Conservation (phyloP, 108 stramenopile species). For the Cyclotella cryptica region DNA sequence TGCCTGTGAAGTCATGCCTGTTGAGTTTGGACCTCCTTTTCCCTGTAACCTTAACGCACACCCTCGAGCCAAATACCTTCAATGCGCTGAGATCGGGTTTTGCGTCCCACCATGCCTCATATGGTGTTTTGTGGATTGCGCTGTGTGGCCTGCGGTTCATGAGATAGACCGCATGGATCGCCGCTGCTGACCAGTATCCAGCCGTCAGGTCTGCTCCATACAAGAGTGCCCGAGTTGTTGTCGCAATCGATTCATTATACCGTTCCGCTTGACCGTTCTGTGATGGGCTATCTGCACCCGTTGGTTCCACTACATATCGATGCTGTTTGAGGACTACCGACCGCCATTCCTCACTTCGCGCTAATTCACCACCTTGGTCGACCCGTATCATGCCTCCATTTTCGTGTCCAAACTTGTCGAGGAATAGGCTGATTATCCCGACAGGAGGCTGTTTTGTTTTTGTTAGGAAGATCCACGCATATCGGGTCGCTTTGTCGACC, state of each 20-base stretch:
- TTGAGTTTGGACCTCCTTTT: no score
- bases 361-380: background rate
- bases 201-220: background rate
- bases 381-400: background rate
- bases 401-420: background rate
- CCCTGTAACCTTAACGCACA: no score
- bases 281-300: background rate
- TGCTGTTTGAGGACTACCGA: background rate
- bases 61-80: no score
- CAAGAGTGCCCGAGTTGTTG: background rate
- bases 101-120: no score
- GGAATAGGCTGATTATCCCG: background rate
- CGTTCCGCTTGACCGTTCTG: background rate
- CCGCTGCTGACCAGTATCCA: background rate
- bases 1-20: no score
- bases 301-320: background rate
- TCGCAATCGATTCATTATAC: background rate
- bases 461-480: background rate
- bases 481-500: background rate
- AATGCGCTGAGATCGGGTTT: no score
- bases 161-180: background rate
- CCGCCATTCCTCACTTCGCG: background rate
- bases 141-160: background rate
- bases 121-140: no score
- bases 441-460: background rate